Base-by-base conservation (phyloP, 1,284 basidiomycete species). In the Ustilago cynodontis region DNA sequence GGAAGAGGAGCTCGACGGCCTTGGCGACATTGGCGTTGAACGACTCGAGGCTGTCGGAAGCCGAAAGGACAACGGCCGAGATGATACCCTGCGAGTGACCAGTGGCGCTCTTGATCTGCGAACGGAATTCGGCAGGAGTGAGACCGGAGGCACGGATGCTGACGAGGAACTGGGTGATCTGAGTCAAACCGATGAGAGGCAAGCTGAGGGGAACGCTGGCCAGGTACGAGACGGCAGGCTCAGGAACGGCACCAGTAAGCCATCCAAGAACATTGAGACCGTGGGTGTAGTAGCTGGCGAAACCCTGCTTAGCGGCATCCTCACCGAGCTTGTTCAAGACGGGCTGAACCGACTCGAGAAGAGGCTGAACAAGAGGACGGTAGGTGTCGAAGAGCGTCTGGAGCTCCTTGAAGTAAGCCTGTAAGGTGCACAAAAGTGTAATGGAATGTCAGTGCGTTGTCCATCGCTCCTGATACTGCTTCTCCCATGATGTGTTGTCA, bases 21-120 rank as follows among this genome's bases (percentile, higher is more conserved):
- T 96, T 95, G 85, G 89, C 88, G 18, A 91, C 90, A 87, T 98
- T 96, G 71, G 88, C 87, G 60, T 89, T 87, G 86, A 94, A 93
- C 4, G 90, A 90, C 57, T 92, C 91, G 80, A 92, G 91, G 45
- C 91, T 90, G 37, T 89, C 88, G 18, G 94, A 96, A 2, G 94
- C 78, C 24, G 95, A 90, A 78, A 98, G 90, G 31, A 91, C 92
- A 59, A 97, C 90, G 24, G 96, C 96, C 22, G 95, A 94, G 64
- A 98, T 91, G 79, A 99, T 91, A 78, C 96, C 97, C 87, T 98
- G 96, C 8, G 94, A 97, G 88, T 99, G 96, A 52, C 96, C 96
- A 13, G 96, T 98, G 6, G 94, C 91, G 58, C 95, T 96, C 33
- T 91, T 89, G 76, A 98, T 90, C 63, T 90, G 90, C 52, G 89